Base-by-base conservation (phyloP, 1,284 basidiomycete genomes). In the Trametes hirsuta region DNA sequence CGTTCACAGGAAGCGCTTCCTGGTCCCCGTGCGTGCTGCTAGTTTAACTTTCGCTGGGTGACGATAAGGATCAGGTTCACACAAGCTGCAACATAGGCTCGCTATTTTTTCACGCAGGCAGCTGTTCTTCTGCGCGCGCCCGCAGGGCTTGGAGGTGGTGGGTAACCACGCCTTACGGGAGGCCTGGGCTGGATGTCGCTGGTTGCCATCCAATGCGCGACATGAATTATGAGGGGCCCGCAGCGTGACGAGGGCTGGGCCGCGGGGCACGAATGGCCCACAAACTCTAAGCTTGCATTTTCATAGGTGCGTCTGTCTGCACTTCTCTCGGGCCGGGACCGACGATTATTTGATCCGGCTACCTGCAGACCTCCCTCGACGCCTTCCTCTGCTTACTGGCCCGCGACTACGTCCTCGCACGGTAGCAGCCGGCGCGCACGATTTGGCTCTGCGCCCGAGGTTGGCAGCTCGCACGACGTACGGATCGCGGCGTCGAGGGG, bases 301-400 rank as follows among this genome's bases (percentile, higher is more conserved):
- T 52, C 50, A 30, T 47, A 24, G 47, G 56, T 58, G 42, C 25
- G 55, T 51, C 22, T 42, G 42, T 57, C 47, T 51, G 49, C 47
- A n/a, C 49, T 58, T 58, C 56, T 52, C 37, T 52, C 49, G 56
- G 56, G 37, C 56, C 56, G 56, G 55, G 49, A 41, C 56, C 56
- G 56, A 50, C 36, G 35, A 39, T 4, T 21, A 35, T 47, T 47
- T 58, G 49, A 58, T 58, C 56, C 56, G 49, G 40, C 42, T 8
- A 50, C 24, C n/a, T 52, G 56, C 56, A 58, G 56, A 12, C 25
- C 37, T 52, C 37, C 36, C 36, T 52, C 44, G 45, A 35, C 25
- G 45, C 56, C 14, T 39, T 21, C 52, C 34, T 35, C 12, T 53
- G 42, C 22, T 10, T 18, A 35, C 21, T 35, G 22, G 36, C 34